These are phyloP conservation scores for Cadophora gregata DNA, from an alignment of 2,329 filamentous ascomycete species.

Conservation along the genomic window DNA sequence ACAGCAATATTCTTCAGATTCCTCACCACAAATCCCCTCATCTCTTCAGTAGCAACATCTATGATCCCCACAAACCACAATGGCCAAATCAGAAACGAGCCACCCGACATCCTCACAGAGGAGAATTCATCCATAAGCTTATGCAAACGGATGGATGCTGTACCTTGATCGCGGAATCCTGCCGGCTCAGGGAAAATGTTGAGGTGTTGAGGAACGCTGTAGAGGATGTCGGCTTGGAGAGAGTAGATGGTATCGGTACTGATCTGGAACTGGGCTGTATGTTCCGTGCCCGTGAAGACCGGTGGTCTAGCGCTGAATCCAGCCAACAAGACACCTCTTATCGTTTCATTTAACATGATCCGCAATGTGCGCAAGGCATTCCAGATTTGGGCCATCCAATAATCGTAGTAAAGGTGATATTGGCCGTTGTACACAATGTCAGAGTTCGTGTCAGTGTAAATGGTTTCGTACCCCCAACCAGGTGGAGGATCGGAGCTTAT, in stretches of 20 bases:
- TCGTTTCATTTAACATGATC: constrained; percentile 35
- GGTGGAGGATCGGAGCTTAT: constrained; percentile 26
- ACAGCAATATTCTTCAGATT: constrained; percentile 36
- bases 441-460: constrained; percentile 32
- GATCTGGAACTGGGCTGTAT: constrained; percentile 37
- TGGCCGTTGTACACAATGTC: constrained; percentile 36
- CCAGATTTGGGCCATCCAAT: constrained; percentile 39
- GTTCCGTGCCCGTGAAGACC: constrained; percentile 28
- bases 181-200: constrained; percentile 22
- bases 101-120: constrained; percentile 28
- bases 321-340: constrained; percentile 30
- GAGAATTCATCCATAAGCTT: constrained; percentile 18
- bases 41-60: constrained; percentile 25
- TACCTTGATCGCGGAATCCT: not conserved
- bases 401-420: constrained; percentile 40
- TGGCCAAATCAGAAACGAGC: constrained; percentile 41
- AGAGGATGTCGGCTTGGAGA: constrained; percentile 36
- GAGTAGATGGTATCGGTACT: constrained; percentile 32
- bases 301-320: constrained; percentile 30
- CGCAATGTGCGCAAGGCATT: constrained; percentile 35
- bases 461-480: constrained; percentile 36
- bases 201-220: constrained; percentile 36
- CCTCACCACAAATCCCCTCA: constrained; percentile 32
- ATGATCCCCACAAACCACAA: constrained; percentile 38
- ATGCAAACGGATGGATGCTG: constrained; percentile 13